Evolutionary conservation across 768 basidiomycete species (phyloP), one percentile per base, ranked within the genome.

Genomic region (Mycena amicta): DNA sequence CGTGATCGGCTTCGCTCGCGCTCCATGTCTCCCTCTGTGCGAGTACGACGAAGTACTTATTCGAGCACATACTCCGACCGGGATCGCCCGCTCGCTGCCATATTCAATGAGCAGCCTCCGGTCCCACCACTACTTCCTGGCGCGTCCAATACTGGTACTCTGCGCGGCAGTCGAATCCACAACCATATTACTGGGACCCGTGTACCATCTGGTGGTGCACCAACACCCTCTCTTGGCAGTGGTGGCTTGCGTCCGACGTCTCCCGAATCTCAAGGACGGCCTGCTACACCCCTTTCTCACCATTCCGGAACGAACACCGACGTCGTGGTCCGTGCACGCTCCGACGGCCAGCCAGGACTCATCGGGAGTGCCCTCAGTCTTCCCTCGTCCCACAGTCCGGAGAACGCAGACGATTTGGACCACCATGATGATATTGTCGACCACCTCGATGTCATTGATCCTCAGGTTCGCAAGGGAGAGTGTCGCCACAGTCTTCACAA

Each of bases 371-470:
- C 77, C 0, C 67, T 84, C 37, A 81, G 76, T 63, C 62, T 78
- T 47, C 69, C 71, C 33, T 65, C 67, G 45, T 61, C 66, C 11
- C 52, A 59, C 43, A 56, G 25, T 52, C 58, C 64, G 18, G 56
- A 62, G 4, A 55, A 53, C 18, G 56, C 69, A 31, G 67, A 70
- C 2, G 67, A 74, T 22, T 26, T 52, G 16, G 79, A 83, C 55
- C 88, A 93, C 67, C 83, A 87, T 59, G 89, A 93, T 66, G 88
- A 91, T 64, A 83, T 93, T 47, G 89, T 93, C 4, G 92, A 93
- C 60, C 87, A 93, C 69, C 73, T 94, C 63, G 92, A 94, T 71
- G 87, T 85, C 41, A 89, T 92, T 58, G 89, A 89, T 87, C 64
- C 45, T 76, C 50, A 49, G 27, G n/a, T n/a, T n/a, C n/a, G n/a